Evolutionary conservation across 176 grass and related monocot genomes (phyloP), one percentile per base, ranked within the genome.

Genomic region (barley (Hordeum vulgare)): DNA sequence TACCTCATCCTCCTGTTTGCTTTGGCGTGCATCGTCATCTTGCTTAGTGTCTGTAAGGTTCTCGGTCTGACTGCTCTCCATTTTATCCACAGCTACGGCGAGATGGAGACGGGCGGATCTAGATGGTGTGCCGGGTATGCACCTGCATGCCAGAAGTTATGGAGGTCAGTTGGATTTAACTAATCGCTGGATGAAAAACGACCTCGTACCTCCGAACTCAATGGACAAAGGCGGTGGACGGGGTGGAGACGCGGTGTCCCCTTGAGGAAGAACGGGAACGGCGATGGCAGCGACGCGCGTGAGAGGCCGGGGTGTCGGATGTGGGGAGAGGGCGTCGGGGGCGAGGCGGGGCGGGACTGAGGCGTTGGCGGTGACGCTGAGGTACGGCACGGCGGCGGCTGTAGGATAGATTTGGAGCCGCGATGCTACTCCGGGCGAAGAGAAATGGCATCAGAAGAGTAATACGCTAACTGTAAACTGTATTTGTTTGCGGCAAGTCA

Each of bases 1-100:
- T 91, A 96, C 96, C 84, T 99, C 96, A 61, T 96, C 93, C 65
- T 99, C 88, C 9, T 88, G 93, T 83, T 90, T 91, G 65, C 59
- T 87, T 34, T 88, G 83, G 24, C 29, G 80, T 37, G 26, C 85
- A 66, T 95, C 96, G 11, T 94, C 96, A 69, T 96, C 92, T 61
- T 94, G 89, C 66, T 96, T 94, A 60, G 37, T 77, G 51, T 74
- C 82, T 9, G 29, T 56, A 26, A 60, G 89, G 64, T 61, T 89
- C 79, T 93, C 93, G 80, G 85, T 92, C 75, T 94, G 89, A 36
- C 49, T 60, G 37, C 75, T 88, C 77, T 98, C 93, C 93, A 98
- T 98, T 81, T 72, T 69, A 75, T 84, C 69, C 56, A 41, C 66
- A 84, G n/a, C 49, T 49, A 26, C 70, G 81, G 73, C 6, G 20